Conservation (phyloP, 1,284 basidiomycete species). For the Prillingera fragicola region DNA sequence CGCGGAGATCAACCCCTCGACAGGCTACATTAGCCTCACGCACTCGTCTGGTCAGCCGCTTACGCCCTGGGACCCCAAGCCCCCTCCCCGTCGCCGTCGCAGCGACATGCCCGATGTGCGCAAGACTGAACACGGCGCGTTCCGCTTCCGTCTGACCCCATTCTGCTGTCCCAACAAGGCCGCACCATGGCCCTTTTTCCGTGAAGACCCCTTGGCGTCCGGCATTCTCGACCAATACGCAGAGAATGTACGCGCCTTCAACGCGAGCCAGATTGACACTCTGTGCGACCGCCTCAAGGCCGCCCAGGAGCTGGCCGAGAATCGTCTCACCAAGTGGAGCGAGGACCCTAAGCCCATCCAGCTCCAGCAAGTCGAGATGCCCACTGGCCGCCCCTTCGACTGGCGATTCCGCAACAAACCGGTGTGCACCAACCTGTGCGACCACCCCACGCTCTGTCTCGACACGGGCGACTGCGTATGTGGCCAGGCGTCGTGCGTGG, state of each 20-base stretch:
- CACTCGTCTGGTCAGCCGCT: not conserved
- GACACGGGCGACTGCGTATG: conserved; percentile 37
- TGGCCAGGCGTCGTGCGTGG: conserved; percentile 19
- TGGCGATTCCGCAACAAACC: conserved; percentile 22
- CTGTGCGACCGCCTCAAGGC: conserved; percentile 18
- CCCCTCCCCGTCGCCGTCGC: not conserved
- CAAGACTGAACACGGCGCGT: not conserved
- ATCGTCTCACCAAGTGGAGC: conserved; percentile 8
- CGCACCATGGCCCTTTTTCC: conserved; percentile 32
- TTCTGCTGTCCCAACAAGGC: conserved; percentile 26
- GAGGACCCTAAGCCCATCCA: conserved; percentile 4
- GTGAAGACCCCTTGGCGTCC: conserved; percentile 29
- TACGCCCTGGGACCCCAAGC: conserved; percentile 4
- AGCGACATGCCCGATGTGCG: not conserved
- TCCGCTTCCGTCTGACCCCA: conserved; percentile 20
- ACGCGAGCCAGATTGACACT: conserved; percentile 17
- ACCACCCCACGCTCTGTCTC: conserved; percentile 34
- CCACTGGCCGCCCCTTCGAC: conserved; percentile 17
- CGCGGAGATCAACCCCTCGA: conserved; percentile 10
- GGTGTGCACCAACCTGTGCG: conserved; percentile 31
- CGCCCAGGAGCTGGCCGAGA: conserved; percentile 9
- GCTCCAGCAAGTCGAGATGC: conserved; percentile 11
- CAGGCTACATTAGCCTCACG: conserved; percentile 14
- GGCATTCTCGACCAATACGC: conserved; percentile 20
- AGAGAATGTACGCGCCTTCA: conserved; percentile 25